Evolutionary conservation across 495 filamentous ascomycete genomes (phyloP).

Genomic region (Chaetomium fimeti): DNA sequence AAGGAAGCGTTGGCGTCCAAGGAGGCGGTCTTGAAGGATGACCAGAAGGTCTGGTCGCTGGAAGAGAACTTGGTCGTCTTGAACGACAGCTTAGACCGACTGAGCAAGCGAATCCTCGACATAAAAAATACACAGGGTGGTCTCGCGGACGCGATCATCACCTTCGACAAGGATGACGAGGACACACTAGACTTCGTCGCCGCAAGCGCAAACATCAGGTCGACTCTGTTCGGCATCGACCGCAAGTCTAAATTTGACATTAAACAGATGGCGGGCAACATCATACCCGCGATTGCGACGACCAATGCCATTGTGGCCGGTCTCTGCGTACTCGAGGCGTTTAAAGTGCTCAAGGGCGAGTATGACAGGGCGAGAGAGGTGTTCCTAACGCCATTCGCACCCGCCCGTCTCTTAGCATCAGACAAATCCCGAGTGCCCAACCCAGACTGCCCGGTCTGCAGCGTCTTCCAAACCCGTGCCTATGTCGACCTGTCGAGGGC

Average conservation of each 20-base stretch:
- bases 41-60: slow-evolving; percentile 75
- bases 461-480: slow-evolving; percentile 64
- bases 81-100: slow-evolving; percentile 71
- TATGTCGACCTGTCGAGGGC: slow-evolving; percentile 69
- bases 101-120: slow-evolving; percentile 69
- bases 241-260: slow-evolving; percentile 89
- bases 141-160: slow-evolving; percentile 59
- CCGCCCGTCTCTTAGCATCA: slow-evolving; percentile 69
- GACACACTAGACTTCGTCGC: slow-evolving; percentile 96
- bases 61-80: slow-evolving; percentile 86
- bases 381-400: slow-evolving; percentile 80
- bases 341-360: slow-evolving; percentile 82
- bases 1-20: slow-evolving; percentile 53
- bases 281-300: slow-evolving; percentile 97
- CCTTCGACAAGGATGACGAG: slow-evolving; percentile 95
- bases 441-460: slow-evolving; percentile 76
- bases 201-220: slow-evolving; percentile 83
- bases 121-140: slow-evolving; percentile 52
- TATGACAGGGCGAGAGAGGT: slow-evolving; percentile 63
- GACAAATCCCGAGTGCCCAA: slow-evolving; percentile 74
- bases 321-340: slow-evolving; percentile 87
- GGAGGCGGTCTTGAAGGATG: slow-evolving; percentile 57
- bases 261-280: slow-evolving; percentile 99
- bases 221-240: slow-evolving; percentile 81
- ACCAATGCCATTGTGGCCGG: slow-evolving; percentile 96